A percentile compares a stretch with the other conserved stretches of the same genome.
Evolutionary conservation across 108 stramenopile genomes (phyloP).

Genomic region (Bacterosira constricta): DNA sequence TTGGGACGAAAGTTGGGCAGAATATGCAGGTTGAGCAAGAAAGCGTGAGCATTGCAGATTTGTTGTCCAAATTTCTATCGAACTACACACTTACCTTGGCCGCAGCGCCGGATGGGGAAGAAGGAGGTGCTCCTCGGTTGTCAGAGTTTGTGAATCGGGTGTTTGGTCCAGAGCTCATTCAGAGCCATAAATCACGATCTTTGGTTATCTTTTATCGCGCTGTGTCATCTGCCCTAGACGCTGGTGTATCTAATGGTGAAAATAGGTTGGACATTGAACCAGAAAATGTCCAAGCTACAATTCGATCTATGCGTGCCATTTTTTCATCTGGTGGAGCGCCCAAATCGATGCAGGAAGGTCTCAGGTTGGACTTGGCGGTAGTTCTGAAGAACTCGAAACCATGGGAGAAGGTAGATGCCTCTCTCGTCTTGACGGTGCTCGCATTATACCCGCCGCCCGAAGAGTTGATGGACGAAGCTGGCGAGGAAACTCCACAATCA

Average conservation of each 20-base stretch:
- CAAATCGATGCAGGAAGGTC: slow-evolving; percentile 36
- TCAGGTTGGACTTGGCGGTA: slow-evolving; percentile 30
- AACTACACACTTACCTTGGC: slow-evolving; percentile 45
- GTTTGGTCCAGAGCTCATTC: slow-evolving; percentile 25
- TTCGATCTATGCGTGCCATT: slow-evolving; percentile 26
- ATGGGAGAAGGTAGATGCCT: slow-evolving; percentile 39
- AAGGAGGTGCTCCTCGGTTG: neutral
- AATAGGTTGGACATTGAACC: slow-evolving; percentile 7
- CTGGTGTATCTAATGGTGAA: neutral
- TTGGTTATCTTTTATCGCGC: slow-evolving; percentile 27
- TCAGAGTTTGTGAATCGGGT: slow-evolving; percentile 32
- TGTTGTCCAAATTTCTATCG: slow-evolving; percentile 41
- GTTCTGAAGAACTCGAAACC: slow-evolving; percentile 33
- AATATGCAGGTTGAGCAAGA: slow-evolving; percentile 61
- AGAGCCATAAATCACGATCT: slow-evolving; percentile 23
- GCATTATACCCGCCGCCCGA: slow-evolving; percentile 52
- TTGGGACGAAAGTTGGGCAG: slow-evolving; percentile 67
- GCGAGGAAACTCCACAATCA: slow-evolving; percentile 5
- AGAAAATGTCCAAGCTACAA: slow-evolving; percentile 13
- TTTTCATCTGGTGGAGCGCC: slow-evolving; percentile 53
- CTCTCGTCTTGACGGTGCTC: slow-evolving; percentile 44
- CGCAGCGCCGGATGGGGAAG: neutral
- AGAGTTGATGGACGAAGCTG: slow-evolving; percentile 10
- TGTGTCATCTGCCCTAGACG: slow-evolving; percentile 36
- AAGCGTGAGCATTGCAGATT: slow-evolving; percentile 33